Percentiles rank a stretch among this genome's conserved stretches.
Evolutionary conservation across 345 rosid species (phyloP).

Genomic region (Stellera chamaejasme): DNA sequence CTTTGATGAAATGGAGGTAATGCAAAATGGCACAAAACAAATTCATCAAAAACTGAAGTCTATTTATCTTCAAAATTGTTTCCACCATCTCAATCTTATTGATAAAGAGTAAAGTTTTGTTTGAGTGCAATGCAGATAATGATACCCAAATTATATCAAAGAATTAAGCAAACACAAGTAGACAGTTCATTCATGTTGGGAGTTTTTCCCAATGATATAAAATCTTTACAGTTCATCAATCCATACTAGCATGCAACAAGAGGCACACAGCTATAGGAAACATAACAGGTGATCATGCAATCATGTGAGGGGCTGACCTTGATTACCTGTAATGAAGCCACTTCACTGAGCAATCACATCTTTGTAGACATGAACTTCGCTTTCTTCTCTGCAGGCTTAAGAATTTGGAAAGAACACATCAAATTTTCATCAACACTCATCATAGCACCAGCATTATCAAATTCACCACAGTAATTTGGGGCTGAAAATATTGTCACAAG

Average conservation of each 20-base stretch:
- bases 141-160: too few relatives aligned
- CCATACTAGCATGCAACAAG: not conserved
- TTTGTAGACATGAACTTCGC: slow-evolving; percentile 59
- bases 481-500: slow-evolving; percentile 95
- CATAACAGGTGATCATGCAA: not conserved
- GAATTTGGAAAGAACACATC: slow-evolving; percentile 95
- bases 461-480: slow-evolving; percentile 95
- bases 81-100: too few relatives aligned
- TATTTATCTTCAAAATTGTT: too few relatives aligned
- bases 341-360: slow-evolving; percentile 30
- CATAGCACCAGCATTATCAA: slow-evolving; percentile 98
- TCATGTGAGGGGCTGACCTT: slow-evolving; percentile 23
- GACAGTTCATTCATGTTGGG: not conserved
- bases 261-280: not conserved
- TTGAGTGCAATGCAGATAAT: too few relatives aligned
- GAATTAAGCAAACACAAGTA: too few relatives aligned
- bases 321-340: slow-evolving; percentile 1
- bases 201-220: not conserved
- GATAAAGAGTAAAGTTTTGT: too few relatives aligned
- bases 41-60: too few relatives aligned
- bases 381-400: slow-evolving; percentile 87
- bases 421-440: slow-evolving; percentile 85
- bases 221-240: not conserved
- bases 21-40: too few relatives aligned
- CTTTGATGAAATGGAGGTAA: too few relatives aligned